phyloP scores from a whole-genome alignment of 179 eudicot species.

The Silene vulgaris region DNA sequence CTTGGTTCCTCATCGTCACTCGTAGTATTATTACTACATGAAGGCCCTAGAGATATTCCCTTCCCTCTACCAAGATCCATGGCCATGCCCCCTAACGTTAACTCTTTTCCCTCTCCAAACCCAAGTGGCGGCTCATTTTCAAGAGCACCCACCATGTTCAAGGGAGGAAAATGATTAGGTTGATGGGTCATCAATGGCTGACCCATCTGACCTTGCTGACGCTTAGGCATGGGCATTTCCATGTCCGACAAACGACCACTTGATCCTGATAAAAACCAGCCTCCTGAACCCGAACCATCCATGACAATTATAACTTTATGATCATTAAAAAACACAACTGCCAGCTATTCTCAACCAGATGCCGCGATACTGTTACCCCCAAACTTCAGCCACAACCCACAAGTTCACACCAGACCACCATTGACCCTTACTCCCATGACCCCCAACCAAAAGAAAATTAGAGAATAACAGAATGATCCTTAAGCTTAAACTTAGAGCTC shows the following conservation, averaged over 20 bases:
- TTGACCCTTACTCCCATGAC: not conserved
- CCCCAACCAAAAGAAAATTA: not conserved
- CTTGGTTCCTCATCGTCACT: conserved; percentile 71
- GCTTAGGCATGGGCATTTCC: conserved; percentile 30
- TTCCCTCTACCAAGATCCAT: conserved; percentile 46
- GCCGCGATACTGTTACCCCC: not conserved
- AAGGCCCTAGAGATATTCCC: conserved; percentile 29
- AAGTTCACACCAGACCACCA: conserved; percentile 4
- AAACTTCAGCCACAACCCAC: conserved; percentile 13
- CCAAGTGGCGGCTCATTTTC: conserved; percentile 38
- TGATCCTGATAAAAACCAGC: conserved; percentile 38
- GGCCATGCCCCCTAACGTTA: conserved; percentile 28
- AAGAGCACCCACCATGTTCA: conserved; percentile 32
- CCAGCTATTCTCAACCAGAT: not conserved
- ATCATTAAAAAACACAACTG: conserved; percentile 8
- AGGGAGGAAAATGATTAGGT: conserved; percentile 28
- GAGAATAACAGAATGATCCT: not conserved
- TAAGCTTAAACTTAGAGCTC: conserved; percentile 7
- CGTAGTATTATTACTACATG: conserved; percentile 30
- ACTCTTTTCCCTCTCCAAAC: conserved; percentile 31
- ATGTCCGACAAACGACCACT: conserved; percentile 37
- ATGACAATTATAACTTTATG: not conserved
- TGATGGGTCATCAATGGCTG: conserved; percentile 26
- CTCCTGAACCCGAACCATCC: conserved; percentile 33
- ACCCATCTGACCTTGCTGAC: conserved; percentile 34